Evolutionary conservation across 441 rosid genomes (phyloP).

Genomic region (Aquilaria agallochum): DNA sequence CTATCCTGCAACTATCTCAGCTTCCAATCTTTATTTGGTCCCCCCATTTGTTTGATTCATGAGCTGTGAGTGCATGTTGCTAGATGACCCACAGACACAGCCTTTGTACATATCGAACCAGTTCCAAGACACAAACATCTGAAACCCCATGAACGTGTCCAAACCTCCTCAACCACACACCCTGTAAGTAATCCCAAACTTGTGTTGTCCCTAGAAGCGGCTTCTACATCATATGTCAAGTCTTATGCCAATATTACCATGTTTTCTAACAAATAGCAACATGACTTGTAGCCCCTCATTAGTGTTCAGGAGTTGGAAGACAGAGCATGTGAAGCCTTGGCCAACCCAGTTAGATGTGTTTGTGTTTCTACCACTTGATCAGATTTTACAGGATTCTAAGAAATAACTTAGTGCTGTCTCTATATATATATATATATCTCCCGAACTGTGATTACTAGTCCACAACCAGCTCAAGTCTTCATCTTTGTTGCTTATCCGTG

Average conservation of each 20-base stretch:
- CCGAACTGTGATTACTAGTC: neutral
- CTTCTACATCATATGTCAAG: slow-evolving; percentile 5
- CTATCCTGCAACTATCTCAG: too few relatives aligned
- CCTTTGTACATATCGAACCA: too few relatives aligned
- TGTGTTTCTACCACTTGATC: slow-evolving; percentile 1
- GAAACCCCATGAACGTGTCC: neutral
- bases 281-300: neutral
- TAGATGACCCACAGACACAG: too few relatives aligned
- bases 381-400: neutral
- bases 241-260: too few relatives aligned
- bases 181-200: neutral
- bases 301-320: slow-evolving; percentile 8
- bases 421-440: neutral
- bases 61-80: too few relatives aligned
- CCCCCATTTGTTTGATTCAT: too few relatives aligned
- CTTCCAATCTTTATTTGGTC: too few relatives aligned
- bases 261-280: neutral
- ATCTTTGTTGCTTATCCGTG: neutral
- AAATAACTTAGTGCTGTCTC: neutral
- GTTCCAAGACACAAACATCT: neutral
- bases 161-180: slow-evolving; percentile 1
- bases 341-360: too few relatives aligned
- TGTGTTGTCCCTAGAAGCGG: neutral
- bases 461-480: slow-evolving; percentile 1
- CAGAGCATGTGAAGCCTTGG: slow-evolving; percentile 19